Evolutionary conservation across 2,329 filamentous ascomycete species (phyloP).

Genomic region (Alternaria incomplexa): DNA sequence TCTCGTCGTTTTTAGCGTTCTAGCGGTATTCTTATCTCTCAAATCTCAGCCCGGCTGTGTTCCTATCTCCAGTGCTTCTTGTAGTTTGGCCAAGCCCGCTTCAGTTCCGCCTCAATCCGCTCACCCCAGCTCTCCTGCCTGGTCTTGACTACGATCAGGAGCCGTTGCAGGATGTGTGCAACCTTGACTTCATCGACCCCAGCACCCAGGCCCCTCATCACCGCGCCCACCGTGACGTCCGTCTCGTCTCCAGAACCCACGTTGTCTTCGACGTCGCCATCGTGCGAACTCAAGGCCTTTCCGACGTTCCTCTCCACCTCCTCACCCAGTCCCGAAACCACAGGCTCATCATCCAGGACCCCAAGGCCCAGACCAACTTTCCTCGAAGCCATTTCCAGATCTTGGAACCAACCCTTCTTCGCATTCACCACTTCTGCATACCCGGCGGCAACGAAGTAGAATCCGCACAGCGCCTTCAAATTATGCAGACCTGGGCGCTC

Average conservation of each 20-base stretch:
- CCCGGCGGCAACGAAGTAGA: not conserved
- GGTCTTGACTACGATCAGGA: not conserved
- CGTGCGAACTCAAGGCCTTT: not conserved
- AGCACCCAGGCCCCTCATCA: not conserved
- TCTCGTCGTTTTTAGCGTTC: slow-evolving; percentile 1
- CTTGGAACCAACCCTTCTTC: not conserved
- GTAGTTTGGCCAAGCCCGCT: not conserved
- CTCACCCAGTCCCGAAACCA: not conserved
- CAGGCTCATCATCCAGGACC: not conserved
- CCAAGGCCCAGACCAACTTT: not conserved
- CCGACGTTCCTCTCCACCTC: not conserved
- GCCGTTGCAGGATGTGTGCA: not conserved
- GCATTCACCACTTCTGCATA: not conserved
- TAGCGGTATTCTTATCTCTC: slow-evolving; percentile 1
- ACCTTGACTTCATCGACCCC: not conserved
- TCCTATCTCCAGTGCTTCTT: not conserved
- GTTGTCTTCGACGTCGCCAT: not conserved
- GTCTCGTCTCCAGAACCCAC: not conserved
- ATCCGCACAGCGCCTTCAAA: not conserved
- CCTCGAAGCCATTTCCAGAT: not conserved
- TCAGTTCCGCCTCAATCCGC: not conserved
- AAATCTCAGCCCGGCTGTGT: not conserved
- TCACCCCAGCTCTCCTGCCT: not conserved
- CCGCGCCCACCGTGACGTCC: not conserved
- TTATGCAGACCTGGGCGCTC: not conserved